A percentile compares a stretch with the other conserved stretches of the same genome.
Conservation (phyloP, 176 grass and related monocot species). For the Carex scoparia region DNA sequence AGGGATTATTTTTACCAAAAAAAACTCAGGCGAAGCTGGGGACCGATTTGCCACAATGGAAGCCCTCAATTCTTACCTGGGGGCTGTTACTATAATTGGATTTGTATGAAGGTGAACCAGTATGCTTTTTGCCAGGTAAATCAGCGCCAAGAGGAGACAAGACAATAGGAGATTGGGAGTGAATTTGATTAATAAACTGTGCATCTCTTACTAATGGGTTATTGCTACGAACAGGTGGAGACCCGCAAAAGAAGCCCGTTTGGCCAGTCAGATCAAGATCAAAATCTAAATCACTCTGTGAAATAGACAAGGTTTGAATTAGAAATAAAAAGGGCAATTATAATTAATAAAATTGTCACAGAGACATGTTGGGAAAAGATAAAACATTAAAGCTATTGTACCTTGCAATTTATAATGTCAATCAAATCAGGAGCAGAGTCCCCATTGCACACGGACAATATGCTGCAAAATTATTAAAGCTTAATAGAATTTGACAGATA, state of each 20-base stretch:
- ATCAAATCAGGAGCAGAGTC: slow-evolving; percentile 54
- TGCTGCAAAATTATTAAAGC: slow-evolving; percentile 22
- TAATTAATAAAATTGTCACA: neutral
- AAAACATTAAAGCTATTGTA: slow-evolving; percentile 12
- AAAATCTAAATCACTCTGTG: slow-evolving; percentile 55
- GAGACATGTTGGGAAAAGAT: neutral
- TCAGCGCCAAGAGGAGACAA: slow-evolving; percentile 13
- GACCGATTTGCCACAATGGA: slow-evolving; percentile 61
- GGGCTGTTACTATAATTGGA: slow-evolving; percentile 48
- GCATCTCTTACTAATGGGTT: slow-evolving; percentile 77
- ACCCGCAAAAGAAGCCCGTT: slow-evolving; percentile 66
- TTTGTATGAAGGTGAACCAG: slow-evolving; percentile 61
- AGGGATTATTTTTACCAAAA: slow-evolving; percentile 6
- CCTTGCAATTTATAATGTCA: slow-evolving; percentile 70
- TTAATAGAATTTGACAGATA: neutral
- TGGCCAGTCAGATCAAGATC: slow-evolving; percentile 47
- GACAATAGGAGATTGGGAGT: slow-evolving; percentile 49
- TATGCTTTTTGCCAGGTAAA: slow-evolving; percentile 41
- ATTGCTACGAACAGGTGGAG: slow-evolving; percentile 79
- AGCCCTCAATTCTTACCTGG: slow-evolving; percentile 87
- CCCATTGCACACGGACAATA: slow-evolving; percentile 39
- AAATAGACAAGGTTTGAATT: neutral
- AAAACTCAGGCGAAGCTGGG: slow-evolving; percentile 57
- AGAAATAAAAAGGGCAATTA: neutral
- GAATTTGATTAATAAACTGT: slow-evolving; percentile 53